Evolutionary conservation across 2,329 filamentous ascomycete species (phyloP).

Genomic region (Sphaerostilbella broomeana): DNA sequence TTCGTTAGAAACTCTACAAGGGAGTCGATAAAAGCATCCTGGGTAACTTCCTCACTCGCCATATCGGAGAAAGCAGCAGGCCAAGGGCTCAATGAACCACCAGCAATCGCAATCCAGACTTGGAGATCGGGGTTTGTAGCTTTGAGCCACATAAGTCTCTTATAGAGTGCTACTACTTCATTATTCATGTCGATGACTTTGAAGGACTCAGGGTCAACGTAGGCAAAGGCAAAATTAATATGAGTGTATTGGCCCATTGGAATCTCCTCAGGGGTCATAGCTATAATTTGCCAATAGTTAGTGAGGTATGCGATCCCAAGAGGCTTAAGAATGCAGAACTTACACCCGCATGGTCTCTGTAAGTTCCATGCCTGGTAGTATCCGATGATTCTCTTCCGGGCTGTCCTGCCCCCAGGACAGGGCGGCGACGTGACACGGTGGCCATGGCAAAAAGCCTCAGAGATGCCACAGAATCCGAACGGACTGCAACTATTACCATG

Average conservation of each 20-base stretch:
- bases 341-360: slow-evolving; percentile 19
- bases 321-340: no score
- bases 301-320: no score
- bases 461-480: slow-evolving; percentile 29
- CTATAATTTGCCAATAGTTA: no score
- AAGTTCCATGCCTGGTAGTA: slow-evolving; percentile 28
- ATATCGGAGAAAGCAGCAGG: slow-evolving; percentile 21
- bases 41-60: slow-evolving; percentile 16
- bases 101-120: slow-evolving; percentile 15
- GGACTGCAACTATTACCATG: slow-evolving; percentile 29
- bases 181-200: slow-evolving; percentile 4
- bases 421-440: slow-evolving; percentile 13
- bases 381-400: slow-evolving; percentile 21
- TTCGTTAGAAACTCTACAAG: slow-evolving; percentile 21
- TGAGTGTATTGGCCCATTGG: slow-evolving; percentile 24
- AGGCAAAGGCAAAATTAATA: slow-evolving; percentile 30
- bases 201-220: slow-evolving; percentile 27
- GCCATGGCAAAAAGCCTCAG: slow-evolving; percentile 20
- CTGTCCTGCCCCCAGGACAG: slow-evolving; percentile 1
- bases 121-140: background rate
- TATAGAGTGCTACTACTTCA: slow-evolving; percentile 8
- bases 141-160: slow-evolving; percentile 5
- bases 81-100: slow-evolving; percentile 26
- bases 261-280: slow-evolving; percentile 21
- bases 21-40: slow-evolving; percentile 31